A percentile compares a stretch with the other conserved stretches of the same genome.
phyloP scores from a whole-genome alignment of 768 basidiomycete genomes.

The Tulasnella sp. region DNA sequence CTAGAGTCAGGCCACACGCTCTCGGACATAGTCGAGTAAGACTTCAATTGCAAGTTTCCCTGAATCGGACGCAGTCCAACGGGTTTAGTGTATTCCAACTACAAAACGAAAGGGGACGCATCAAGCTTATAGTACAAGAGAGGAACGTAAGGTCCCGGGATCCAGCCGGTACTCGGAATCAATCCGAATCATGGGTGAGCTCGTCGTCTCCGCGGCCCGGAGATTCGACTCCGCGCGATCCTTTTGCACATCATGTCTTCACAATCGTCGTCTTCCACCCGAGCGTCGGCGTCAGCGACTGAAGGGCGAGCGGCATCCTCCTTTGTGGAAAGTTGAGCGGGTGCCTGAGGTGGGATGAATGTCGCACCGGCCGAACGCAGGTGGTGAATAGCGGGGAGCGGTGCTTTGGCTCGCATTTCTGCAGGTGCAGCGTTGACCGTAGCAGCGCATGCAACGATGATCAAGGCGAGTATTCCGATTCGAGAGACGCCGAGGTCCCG shows the following conservation, averaged over 20 bases:
- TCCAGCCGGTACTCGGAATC: background rate
- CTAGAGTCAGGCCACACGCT: too few relatives aligned
- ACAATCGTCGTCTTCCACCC: background rate
- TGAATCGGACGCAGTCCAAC: background rate
- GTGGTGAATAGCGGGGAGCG: background rate
- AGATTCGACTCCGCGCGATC: background rate
- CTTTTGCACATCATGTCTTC: background rate
- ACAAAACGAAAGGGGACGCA: background rate
- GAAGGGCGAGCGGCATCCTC: background rate
- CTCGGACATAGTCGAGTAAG: too few relatives aligned
- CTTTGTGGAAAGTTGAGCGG: background rate
- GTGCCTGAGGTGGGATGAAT: background rate
- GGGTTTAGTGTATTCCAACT: background rate
- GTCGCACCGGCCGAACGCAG: background rate
- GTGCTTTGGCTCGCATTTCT: background rate
- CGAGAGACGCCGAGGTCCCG: background rate
- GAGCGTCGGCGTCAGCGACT: background rate
- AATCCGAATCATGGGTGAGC: background rate
- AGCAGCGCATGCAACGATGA: background rate
- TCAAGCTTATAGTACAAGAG: background rate
- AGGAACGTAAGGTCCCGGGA: background rate
- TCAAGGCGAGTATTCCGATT: background rate
- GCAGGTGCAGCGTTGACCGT: background rate
- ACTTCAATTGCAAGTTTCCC: background rate
- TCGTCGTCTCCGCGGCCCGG: background rate